Conservation (phyloP, 2,329 filamentous ascomycete species). For the Penicillium frequentans region DNA sequence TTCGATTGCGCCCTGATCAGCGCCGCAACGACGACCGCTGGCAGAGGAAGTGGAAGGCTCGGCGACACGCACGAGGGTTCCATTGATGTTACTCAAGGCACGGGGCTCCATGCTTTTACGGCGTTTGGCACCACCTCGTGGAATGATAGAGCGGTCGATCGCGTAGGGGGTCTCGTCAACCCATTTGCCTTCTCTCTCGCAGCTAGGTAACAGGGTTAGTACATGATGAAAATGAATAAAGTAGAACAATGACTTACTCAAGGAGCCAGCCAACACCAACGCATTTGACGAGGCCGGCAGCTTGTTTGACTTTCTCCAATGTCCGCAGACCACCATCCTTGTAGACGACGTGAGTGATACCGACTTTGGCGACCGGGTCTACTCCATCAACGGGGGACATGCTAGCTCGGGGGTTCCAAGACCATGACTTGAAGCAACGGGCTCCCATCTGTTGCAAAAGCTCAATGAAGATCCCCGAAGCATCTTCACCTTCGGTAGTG, state of each 20-base stretch:
- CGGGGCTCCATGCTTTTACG: conserved; percentile 81
- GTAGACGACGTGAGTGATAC: conserved; percentile 85
- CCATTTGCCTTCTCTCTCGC: conserved; percentile 74
- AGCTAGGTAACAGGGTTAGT: conserved; percentile 49
- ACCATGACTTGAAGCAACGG: conserved; percentile 72
- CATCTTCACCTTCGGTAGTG: conserved; percentile 77
- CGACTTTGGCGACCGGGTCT: conserved; percentile 55
- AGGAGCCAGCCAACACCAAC: conserved; percentile 87
- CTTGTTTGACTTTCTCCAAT: conserved; percentile 74
- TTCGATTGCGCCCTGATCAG: conserved; percentile 31
- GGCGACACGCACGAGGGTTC: conserved; percentile 52
- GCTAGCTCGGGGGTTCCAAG: conserved; percentile 64
- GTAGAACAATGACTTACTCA: conserved; percentile 62
- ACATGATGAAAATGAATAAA: neutral
- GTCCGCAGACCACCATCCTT: conserved; percentile 83
- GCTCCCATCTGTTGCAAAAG: conserved; percentile 80
- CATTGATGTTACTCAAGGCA: conserved; percentile 67
- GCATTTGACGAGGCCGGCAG: conserved; percentile 73
- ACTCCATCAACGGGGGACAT: conserved; percentile 34
- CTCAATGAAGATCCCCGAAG: conserved; percentile 77
- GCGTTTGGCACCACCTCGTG: conserved; percentile 69
- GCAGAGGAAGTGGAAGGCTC: conserved; percentile 28
- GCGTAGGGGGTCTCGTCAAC: conserved; percentile 70
- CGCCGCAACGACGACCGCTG: conserved; percentile 29
- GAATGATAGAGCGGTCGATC: conserved; percentile 66